Conservation (phyloP, 345 rosid genomes). For the Adansonia digitata region DNA sequence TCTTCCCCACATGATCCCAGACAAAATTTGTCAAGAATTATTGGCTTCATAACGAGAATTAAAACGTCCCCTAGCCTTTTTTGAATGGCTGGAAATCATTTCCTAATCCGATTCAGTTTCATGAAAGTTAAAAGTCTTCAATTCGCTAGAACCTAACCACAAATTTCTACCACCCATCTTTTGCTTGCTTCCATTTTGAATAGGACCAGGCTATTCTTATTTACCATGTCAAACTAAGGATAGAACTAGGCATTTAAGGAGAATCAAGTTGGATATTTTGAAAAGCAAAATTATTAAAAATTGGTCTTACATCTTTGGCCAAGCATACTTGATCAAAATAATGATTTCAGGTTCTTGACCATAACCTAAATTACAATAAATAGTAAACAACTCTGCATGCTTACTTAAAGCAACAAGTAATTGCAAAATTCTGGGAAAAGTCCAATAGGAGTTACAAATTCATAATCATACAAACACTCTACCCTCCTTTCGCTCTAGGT, state of each 20-base stretch:
- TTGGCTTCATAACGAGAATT: neutral
- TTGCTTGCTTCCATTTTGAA: no score
- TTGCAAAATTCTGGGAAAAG: neutral
- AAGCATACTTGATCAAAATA: neutral
- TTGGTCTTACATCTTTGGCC: neutral
- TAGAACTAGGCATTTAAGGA: neutral
- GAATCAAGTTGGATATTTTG: neutral
- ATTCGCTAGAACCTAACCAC: neutral
- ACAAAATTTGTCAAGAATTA: neutral
- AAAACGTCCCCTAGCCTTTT: neutral
- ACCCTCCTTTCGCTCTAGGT: conserved; percentile 19
- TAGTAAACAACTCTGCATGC: neutral
- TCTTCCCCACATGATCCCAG: neutral
- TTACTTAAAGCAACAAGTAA: conserved; percentile 3
- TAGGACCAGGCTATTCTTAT: no score
- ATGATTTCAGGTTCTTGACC: neutral
- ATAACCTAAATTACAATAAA: neutral
- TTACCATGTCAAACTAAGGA: neutral
- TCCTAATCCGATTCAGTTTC: neutral
- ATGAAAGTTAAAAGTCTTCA: neutral
- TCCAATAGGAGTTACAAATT: neutral
- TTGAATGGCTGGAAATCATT: conserved; percentile 5
- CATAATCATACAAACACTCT: neutral
- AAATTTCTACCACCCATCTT: no score
- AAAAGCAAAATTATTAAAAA: neutral